A percentile compares a stretch with the other conserved stretches of the same genome.
Evolutionary conservation across 1,139 yeast species (phyloP).

Genomic region (Protomyces lactucae-debilis): DNA sequence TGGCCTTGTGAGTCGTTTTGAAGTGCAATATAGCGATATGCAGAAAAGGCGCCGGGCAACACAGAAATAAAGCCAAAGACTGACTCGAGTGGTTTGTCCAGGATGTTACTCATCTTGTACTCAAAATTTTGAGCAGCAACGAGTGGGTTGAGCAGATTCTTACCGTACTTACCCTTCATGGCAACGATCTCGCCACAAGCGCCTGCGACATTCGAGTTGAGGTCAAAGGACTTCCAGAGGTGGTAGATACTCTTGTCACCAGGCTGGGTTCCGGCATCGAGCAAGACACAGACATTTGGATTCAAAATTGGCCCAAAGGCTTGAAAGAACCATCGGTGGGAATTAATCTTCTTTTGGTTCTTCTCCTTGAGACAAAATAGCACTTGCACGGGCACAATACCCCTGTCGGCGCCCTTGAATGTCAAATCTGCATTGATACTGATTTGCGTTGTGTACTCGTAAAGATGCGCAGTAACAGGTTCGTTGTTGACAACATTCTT

Average conservation of each 20-base stretch:
- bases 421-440: constrained; percentile 62
- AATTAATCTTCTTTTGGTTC: constrained; percentile 69
- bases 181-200: constrained; percentile 83
- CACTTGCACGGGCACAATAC: constrained; percentile 64
- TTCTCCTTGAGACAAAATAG: constrained; percentile 72
- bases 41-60: constrained; percentile 83
- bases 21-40: constrained; percentile 68
- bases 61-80: constrained; percentile 78
- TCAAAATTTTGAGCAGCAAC: constrained; percentile 84
- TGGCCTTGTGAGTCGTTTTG: constrained; percentile 56
- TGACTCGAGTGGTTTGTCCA: constrained; percentile 79
- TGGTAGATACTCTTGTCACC: constrained; percentile 66
- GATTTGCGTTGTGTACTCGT: constrained; percentile 74
- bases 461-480: constrained; percentile 65
- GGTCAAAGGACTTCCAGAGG: constrained; percentile 67
- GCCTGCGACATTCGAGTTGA: constrained; percentile 70
- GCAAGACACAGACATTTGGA: constrained; percentile 64
- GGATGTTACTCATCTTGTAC: constrained; percentile 72
- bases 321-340: constrained; percentile 82
- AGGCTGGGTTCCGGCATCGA: constrained; percentile 80
- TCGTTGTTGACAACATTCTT: constrained; percentile 68
- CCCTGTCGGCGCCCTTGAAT: constrained; percentile 52
- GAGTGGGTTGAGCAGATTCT: constrained; percentile 60
- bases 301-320: constrained; percentile 66
- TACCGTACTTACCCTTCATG: constrained; percentile 54